Conservation (phyloP, 495 filamentous ascomycete species). For the Daldinia caldariorum region DNA sequence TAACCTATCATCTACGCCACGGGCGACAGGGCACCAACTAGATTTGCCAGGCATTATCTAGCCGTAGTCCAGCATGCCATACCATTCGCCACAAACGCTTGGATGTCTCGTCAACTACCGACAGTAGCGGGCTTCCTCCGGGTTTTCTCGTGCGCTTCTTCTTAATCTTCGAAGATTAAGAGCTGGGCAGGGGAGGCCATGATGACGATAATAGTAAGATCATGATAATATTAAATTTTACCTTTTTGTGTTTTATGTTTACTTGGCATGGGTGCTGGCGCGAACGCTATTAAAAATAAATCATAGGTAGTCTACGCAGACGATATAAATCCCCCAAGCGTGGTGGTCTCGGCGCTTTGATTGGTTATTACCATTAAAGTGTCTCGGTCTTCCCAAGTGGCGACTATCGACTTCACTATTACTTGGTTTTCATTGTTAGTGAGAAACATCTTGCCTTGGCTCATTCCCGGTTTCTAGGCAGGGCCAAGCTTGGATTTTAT, state of each 20-base stretch:
- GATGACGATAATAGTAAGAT: constrained; percentile 19
- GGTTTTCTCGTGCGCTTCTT: neutral
- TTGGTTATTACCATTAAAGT: constrained; percentile 22
- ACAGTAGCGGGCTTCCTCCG: constrained; percentile 15
- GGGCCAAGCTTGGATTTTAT: constrained; percentile 41
- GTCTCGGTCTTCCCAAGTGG: constrained; percentile 23
- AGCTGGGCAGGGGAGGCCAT: neutral
- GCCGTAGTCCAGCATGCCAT: constrained; percentile 20
- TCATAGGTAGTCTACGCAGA: constrained; percentile 5
- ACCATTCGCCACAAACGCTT: constrained; percentile 25
- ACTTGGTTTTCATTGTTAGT: constrained; percentile 24
- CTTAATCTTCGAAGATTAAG: constrained; percentile 8
- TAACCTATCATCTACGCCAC: constrained; percentile 44
- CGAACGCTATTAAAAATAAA: constrained; percentile 19
- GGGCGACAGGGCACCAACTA: constrained; percentile 29
- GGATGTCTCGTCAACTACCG: constrained; percentile 33
- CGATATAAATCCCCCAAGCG: constrained; percentile 19
- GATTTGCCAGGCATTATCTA: constrained; percentile 36
- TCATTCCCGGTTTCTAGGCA: constrained; percentile 23
- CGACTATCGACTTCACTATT: constrained; percentile 22
- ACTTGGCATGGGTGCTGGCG: constrained; percentile 39
- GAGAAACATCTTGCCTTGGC: constrained; percentile 26
- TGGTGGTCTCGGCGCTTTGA: constrained; percentile 17
- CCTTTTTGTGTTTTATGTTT: constrained; percentile 18
- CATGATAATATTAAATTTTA: constrained; percentile 21